Evolutionary conservation across 306 rosid species (phyloP), one percentile per base, ranked within the genome.

Genomic region (Spatholobus suberectus): DNA sequence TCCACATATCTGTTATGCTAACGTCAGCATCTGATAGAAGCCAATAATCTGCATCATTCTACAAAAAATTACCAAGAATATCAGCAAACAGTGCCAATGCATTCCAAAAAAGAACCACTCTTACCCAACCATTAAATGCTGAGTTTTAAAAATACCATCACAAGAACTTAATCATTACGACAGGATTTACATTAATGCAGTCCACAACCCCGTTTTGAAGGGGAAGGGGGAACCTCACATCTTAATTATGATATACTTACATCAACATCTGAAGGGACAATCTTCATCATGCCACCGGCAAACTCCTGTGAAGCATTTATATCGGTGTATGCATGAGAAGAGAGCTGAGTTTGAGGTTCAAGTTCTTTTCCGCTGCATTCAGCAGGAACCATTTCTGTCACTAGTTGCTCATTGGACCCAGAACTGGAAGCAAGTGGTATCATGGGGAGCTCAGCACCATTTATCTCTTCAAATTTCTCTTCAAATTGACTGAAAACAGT

Each of bases 41-140:
- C 99, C 99, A 96, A 88, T 96, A 96, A 77, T 96, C 98, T 20
- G 97, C 97, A 59, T 94, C 97, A 85, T 89, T 96, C 99, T 96
- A 91, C 87, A 88, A 77, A 82, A 83, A 57, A 44, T 38, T 32
- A 83, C 26, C 65, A 76, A 85, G n/a, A 65, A 77, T 20, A 52
- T 81, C 76, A 85, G 85, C 55, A 61, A 24, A 62, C 55, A 52
- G 57, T 27, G 29, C 8, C 70, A 70, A 37, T 13, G 41, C 78
- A 44, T 61, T 76, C 29, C 70, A 40, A 18, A 14, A 54, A 73
- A 52, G n/a, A 72, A 47, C 10, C 21, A 2, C 65, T 78, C 67
- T 69, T 58, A 75, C 61, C 70, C 34, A 76, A 51, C 32, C 74
- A 59, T 14, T 27, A 27, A 69, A 78, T 74, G 70, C 49, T 3